A percentile compares a stretch with the other conserved stretches of the same genome.
Conservation (phyloP, 2,329 filamentous ascomycete species). For the Colletotrichum lentis region DNA sequence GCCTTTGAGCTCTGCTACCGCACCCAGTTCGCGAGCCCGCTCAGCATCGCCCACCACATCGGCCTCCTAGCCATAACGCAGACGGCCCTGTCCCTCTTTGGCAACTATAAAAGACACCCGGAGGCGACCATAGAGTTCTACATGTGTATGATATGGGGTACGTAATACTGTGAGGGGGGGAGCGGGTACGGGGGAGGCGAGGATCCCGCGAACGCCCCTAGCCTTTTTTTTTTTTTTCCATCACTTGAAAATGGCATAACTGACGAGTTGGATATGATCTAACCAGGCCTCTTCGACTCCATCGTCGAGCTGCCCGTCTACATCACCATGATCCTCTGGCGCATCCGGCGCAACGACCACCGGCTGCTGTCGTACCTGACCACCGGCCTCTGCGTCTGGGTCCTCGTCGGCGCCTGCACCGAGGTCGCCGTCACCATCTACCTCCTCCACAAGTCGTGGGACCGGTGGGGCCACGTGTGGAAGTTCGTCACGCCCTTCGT, state of each 20-base stretch:
- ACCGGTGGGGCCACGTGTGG: conserved; percentile 35
- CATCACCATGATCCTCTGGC: conserved; percentile 36
- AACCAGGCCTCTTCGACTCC: conserved; percentile 25
- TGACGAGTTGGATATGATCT: neutral
- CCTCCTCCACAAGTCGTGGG: conserved; percentile 35
- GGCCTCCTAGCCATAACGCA: conserved; percentile 37
- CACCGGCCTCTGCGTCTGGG: conserved; percentile 23
- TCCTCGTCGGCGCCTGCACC: conserved; percentile 14
- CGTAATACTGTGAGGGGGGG: neutral
- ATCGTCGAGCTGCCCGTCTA: conserved; percentile 36
- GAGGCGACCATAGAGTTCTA: conserved; percentile 37
- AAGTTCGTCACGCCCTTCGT: conserved; percentile 30
- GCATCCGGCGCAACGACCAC: conserved; percentile 20
- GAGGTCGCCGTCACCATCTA: conserved; percentile 35
- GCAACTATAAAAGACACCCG: conserved; percentile 16
- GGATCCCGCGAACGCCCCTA: too few relatives aligned
- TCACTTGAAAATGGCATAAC: too few relatives aligned
- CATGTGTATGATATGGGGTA: conserved; percentile 39
- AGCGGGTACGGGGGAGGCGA: too few relatives aligned
- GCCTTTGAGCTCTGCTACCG: conserved; percentile 39
- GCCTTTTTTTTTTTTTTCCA: too few relatives aligned
- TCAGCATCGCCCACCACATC: conserved; percentile 38
- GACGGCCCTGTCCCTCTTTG: conserved; percentile 33
- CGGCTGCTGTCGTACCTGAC: conserved; percentile 22
- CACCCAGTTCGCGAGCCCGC: conserved; percentile 35